Evolutionary conservation across 106 monocot species (phyloP), one percentile per base, ranked within the genome.

Genomic region (Vanilla planifolia): DNA sequence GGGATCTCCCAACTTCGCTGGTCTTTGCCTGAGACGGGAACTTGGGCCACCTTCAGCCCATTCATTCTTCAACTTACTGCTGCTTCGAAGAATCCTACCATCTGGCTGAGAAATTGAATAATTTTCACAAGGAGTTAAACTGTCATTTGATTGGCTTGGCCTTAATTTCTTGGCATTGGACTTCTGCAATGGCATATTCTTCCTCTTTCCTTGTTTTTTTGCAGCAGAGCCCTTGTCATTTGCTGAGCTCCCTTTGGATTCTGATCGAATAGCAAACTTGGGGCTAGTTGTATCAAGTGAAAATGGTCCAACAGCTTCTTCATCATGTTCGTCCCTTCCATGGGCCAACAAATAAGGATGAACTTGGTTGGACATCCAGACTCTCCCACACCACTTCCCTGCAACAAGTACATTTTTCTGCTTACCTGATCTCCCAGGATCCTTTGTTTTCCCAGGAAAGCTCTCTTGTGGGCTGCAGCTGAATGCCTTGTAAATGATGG

Each of bases 301-400:
- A n/a, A n/a, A n/a, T n/a, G n/a, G n/a, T 30, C 16, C 53, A 7
- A 3, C 57, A 10, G 50, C 65, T 22, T 83, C 77, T 34, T 64
- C 56, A 3, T 76, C 70, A 7, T 69, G 59, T 41, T 9, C 8
- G 23, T 74, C 73, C 14, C 57, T 39, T 33, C 33, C 47, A 8
- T 58, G 47, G 36, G 71, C 61, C 41, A 92, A 66, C 41, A 92
- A 66, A 61, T 67, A 78, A 15, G 92, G 87, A 73, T 92, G 92
- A 22, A 92, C 87, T 57, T 92, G 87, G 61, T 84, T 84, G 13
- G 78, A 70, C 83, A 84, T 83, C 92, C 92, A 92, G 57, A 77
- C 80, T 50, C 78, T 92, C 19, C 92, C 92, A 47, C 92, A 92
- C 92, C 92, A 92, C 59, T 76, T 80, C 5, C 92, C 92, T 36